These are phyloP conservation scores for Musa acuminata DNA, from an alignment of 176 grass and related monocot species.

Conservation along the genomic window DNA sequence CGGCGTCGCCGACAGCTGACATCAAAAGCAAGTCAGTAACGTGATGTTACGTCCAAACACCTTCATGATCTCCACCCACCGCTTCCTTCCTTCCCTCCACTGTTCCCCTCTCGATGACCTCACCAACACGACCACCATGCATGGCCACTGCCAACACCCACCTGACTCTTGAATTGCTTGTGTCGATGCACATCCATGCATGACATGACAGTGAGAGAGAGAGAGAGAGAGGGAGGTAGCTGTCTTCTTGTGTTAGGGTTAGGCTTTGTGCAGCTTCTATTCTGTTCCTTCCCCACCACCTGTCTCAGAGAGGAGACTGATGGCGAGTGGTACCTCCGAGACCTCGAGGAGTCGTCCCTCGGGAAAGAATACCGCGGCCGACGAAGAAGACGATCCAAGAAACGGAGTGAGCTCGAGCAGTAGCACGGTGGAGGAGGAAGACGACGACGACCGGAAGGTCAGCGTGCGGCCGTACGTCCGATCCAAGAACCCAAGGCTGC, in stretches of 20 bases:
- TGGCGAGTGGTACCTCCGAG: no score
- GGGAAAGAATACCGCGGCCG: neutral
- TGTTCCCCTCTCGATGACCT: neutral
- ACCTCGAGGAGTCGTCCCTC: no score
- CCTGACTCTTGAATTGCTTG: no score
- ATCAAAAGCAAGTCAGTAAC: neutral
- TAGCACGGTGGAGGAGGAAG: conserved; percentile 49
- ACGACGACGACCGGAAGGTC: neutral
- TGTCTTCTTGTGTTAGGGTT: conserved; percentile 2
- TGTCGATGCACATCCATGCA: neutral
- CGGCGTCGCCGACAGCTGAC: conserved; percentile 7
- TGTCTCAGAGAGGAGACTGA: neutral
- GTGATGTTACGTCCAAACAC: neutral
- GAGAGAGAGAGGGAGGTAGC: neutral
- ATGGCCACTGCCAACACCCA: neutral
- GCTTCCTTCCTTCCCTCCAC: neutral
- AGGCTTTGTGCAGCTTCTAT: neutral
- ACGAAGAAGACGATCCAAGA: neutral
- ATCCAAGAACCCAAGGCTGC: conserved; percentile 68
- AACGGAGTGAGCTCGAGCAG: conserved; percentile 31
- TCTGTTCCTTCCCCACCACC: neutral
- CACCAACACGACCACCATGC: neutral
- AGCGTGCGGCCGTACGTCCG: conserved; percentile 43
- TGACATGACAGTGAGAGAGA: neutral
- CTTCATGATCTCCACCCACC: neutral